A percentile compares a stretch with the other conserved stretches of the same genome.
phyloP scores from a whole-genome alignment of 352 stramenopile species.

The Globisporangium cylindrosporum region DNA sequence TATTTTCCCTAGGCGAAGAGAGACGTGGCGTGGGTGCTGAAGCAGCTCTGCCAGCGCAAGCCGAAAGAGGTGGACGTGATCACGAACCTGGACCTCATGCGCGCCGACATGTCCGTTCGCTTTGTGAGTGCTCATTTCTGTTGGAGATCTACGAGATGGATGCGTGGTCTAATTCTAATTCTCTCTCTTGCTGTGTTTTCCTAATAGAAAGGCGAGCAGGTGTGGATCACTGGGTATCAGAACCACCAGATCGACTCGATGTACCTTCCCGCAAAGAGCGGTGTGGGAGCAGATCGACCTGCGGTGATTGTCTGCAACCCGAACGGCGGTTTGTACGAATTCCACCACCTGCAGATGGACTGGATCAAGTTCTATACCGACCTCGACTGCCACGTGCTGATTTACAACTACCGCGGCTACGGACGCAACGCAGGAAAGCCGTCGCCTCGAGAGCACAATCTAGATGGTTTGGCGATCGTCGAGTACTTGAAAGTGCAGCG shows the following conservation, averaged over 20 bases:
- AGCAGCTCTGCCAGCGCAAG: slow-evolving; percentile 47
- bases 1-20: slow-evolving; percentile 10
- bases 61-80: slow-evolving; percentile 52
- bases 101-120: slow-evolving; percentile 67
- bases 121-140: slow-evolving; percentile 50
- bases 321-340: slow-evolving; percentile 84
- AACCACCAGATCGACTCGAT: slow-evolving; percentile 77
- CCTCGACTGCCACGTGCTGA: slow-evolving; percentile 69
- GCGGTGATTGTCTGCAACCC: slow-evolving; percentile 82
- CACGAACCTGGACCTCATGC: slow-evolving; percentile 77
- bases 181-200: background rate
- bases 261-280: slow-evolving; percentile 56
- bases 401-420: slow-evolving; percentile 89
- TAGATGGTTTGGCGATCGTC: slow-evolving; percentile 72
- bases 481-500: slow-evolving; percentile 60
- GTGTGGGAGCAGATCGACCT: slow-evolving; percentile 32
- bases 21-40: slow-evolving; percentile 51
- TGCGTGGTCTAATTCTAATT: background rate
- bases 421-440: slow-evolving; percentile 64
- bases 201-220: slow-evolving; percentile 66
- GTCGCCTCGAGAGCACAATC: slow-evolving; percentile 57
- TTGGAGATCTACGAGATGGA: background rate
- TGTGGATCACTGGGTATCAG: slow-evolving; percentile 68
- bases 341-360: slow-evolving; percentile 88
- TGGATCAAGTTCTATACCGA: slow-evolving; percentile 89